Base-by-base conservation (phyloP, 495 filamentous ascomycete genomes). In the Aeminium ludgeri region DNA sequence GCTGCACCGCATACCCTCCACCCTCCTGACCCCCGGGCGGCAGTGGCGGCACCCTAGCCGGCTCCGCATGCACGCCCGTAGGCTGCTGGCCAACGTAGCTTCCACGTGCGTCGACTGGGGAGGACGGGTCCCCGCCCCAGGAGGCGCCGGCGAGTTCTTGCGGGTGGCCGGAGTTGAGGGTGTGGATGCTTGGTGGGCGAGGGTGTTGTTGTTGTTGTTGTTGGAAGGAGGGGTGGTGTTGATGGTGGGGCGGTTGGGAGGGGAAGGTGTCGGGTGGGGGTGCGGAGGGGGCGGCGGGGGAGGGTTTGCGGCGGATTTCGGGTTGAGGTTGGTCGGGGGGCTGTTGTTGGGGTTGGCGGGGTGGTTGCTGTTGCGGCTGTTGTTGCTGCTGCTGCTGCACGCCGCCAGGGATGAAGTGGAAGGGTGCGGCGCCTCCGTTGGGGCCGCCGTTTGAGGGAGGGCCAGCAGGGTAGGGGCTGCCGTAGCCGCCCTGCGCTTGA, bases 91-190 rank as follows among this genome's bases (percentile, higher is more conserved):
- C 23, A 8, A 8, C 23, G 23, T 25, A 25, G 19, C 19, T 38
- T n/a, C 12, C 16, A 16, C 35, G 35, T 8, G 8, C 23, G 8
- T 25, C 31, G 31, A 3, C 31, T 3, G 31, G 27, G 27, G 19
- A 17, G 6, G 38, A 13, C 10, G 38, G 38, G 4, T 40, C 20
- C 15, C 36, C 12, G 4, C 23, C 3, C 23, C 4, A 3, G 23
- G 4, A 4, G 23, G 8, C 23, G 23, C 23, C 23, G 23, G 55
- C 57, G n/a, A 62, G 52, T 38, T 62, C 59, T 31, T 62, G 59
- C 15, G 55, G 58, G 48, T 55, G 40, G 41, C 54, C 42, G 50
- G 29, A 48, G 53, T 45, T 51, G 45, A 37, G 48, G 37, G 20
- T 53, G 55, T 45, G 53, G 50, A 49, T 50, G 46, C 42, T 54